A percentile compares a stretch with the other conserved stretches of the same genome.
These are phyloP conservation scores for Fusarium sulawesiense DNA, from an alignment of 2,329 filamentous ascomycete species.

Conservation along the genomic window DNA sequence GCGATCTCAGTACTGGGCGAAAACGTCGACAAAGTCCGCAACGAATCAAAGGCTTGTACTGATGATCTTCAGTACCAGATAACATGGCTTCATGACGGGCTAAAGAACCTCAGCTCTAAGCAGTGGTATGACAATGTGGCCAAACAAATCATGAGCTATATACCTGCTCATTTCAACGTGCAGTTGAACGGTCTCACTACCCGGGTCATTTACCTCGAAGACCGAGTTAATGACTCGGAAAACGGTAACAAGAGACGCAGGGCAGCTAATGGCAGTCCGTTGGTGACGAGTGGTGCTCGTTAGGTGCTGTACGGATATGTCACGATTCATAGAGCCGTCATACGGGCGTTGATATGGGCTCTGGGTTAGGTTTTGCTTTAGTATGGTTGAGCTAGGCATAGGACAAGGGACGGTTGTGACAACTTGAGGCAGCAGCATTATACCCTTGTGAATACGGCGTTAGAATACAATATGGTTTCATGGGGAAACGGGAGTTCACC, in stretches of 20 bases:
- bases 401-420: slow-evolving; percentile 4
- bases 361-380: slow-evolving; percentile 12
- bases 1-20: slow-evolving; percentile 2
- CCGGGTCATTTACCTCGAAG: slow-evolving; percentile 42
- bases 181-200: slow-evolving; percentile 37
- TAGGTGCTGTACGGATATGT: slow-evolving; percentile 13
- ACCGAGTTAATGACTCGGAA: slow-evolving; percentile 12
- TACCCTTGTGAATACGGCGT: slow-evolving; percentile 34
- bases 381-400: slow-evolving; percentile 2
- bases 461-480: background rate
- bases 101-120: slow-evolving; percentile 61
- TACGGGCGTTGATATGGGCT: slow-evolving; percentile 2
- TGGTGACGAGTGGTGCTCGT: slow-evolving; percentile 19
- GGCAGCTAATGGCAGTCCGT: slow-evolving; percentile 31
- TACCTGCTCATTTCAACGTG: slow-evolving; percentile 36
- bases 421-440: slow-evolving; percentile 20
- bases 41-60: slow-evolving; percentile 43
- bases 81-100: slow-evolving; percentile 58
- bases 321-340: background rate
- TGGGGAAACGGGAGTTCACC: background rate
- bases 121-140: slow-evolving; percentile 56
- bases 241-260: slow-evolving; percentile 41
- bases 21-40: slow-evolving; percentile 18
- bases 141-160: slow-evolving; percentile 49
- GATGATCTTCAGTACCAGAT: slow-evolving; percentile 53